Evolutionary conservation across 1,284 basidiomycete genomes (phyloP), one percentile per base, ranked within the genome.

Genomic region (Microbotryomycetes sp.): DNA sequence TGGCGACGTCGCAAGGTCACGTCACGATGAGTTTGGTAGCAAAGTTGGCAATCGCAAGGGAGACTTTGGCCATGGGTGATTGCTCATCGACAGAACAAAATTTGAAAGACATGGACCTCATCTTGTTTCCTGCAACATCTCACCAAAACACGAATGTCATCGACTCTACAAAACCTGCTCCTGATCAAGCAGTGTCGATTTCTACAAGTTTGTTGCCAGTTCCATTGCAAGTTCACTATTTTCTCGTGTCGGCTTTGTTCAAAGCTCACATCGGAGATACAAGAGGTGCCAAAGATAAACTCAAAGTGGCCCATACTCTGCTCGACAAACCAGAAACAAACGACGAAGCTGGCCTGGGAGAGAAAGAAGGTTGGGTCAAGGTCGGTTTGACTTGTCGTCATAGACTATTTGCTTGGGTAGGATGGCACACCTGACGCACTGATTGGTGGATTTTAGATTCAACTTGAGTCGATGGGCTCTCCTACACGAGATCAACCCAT

Each of bases 261-360:
- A 42, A 50, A 23, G 49, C 42, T 14, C 62, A 63, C 23, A 9
- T 52, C 25, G 62, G 62, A 19, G 52, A 56, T 3, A 50, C 49
- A 7, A 59, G 59, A 29, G 42, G 49, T 16, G 57, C 62, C 5
- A 63, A 56, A 32, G 62, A 59, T 16, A 19, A 55, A 26, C 45
- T 63, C 36, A 63, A 59, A 28, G 23, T 28, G 16, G 53, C 62
- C 25, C 62, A 63, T 9, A n/a, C n/a, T n/a, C 28, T 63, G 49
- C 32, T 63, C 16, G 62, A 63, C 36, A 42, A 19, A 19, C 36
- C 36, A 9, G 36, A 42, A 42, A 12, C 36, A 12, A 19, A 9
- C 9, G 19, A 42, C 9, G 36, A 42, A 42, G 12, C 9, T 19
- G 9, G 9, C 12, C 9, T 42, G 9, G 36, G 36, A 12, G 36